These are phyloP conservation scores for Globisporangium okanoganense DNA, from an alignment of 352 stramenopile species.

Conservation along the genomic window DNA sequence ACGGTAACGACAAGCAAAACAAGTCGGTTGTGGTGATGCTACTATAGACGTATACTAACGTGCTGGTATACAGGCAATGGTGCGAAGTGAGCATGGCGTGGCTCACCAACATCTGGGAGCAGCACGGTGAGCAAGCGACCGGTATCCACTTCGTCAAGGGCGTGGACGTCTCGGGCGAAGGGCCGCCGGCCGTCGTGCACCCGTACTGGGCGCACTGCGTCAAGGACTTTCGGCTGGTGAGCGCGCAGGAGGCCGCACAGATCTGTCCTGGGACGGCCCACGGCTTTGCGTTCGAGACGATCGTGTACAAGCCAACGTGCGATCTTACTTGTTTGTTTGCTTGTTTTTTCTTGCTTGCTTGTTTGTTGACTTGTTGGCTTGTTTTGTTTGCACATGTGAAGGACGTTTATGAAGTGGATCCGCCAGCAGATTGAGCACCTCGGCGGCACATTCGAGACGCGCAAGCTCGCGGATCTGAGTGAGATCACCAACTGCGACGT, in stretches of 20 bases:
- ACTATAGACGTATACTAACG: neutral
- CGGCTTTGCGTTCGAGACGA: constrained; percentile 48
- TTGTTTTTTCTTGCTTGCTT: too few species aligned
- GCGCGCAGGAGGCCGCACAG: constrained; percentile 27
- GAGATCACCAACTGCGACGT: constrained; percentile 38
- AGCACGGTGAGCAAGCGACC: constrained; percentile 34
- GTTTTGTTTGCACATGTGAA: constrained; percentile 13
- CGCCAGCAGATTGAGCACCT: constrained; percentile 34
- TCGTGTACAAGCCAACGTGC: constrained; percentile 63
- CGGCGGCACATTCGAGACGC: constrained; percentile 50
- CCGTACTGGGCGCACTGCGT: constrained; percentile 72
- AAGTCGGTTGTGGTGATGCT: too few species aligned
- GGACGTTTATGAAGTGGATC: constrained; percentile 50
- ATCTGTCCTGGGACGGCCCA: constrained; percentile 40
- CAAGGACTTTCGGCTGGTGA: constrained; percentile 48
- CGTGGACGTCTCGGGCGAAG: constrained; percentile 37
- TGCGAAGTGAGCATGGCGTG: constrained; percentile 62
- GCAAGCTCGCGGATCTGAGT: constrained; percentile 28
- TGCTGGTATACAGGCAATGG: constrained; percentile 35
- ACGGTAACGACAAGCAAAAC: constrained; percentile 19
- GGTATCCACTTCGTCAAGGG: constrained; percentile 55
- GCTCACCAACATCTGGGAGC: constrained; percentile 34
- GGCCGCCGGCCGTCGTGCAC: constrained; percentile 28
- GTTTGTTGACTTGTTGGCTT: neutral
- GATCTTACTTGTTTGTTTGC: neutral